Percentiles rank a stretch among this genome's conserved stretches.
Evolutionary conservation across 306 rosid genomes (phyloP).

Genomic region (Gleditsia sinensis): DNA sequence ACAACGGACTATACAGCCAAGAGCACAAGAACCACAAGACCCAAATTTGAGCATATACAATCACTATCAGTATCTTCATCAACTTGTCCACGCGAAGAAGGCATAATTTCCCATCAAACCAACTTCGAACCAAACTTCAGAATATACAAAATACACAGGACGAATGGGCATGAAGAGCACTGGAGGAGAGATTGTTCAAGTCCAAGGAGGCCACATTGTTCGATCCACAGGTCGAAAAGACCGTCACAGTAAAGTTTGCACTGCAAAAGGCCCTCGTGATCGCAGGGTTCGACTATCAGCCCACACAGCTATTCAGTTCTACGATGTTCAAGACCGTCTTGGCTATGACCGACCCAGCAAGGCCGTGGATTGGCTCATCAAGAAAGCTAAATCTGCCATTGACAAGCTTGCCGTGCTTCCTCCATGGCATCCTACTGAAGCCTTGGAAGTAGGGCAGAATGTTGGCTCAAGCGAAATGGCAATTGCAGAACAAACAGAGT

Average conservation of each 20-base stretch:
- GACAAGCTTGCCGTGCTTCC: constrained; percentile 86
- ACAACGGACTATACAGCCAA: constrained; percentile 22
- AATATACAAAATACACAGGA: constrained; percentile 25
- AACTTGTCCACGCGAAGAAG: constrained; percentile 32
- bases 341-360: constrained; percentile 91
- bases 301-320: constrained; percentile 86
- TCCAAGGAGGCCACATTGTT: constrained; percentile 92
- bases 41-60: constrained; percentile 33
- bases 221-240: constrained; percentile 81
- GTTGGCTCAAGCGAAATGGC: constrained; percentile 47
- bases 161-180: constrained; percentile 78
- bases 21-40: constrained; percentile 33
- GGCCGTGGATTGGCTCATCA: constrained; percentile 94
- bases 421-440: constrained; percentile 64
- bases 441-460: constrained; percentile 35
- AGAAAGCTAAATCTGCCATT: constrained; percentile 74
- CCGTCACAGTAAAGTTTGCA: constrained; percentile 78
- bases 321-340: constrained; percentile 85
- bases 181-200: constrained; percentile 82
- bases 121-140: not conserved
- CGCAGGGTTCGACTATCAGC: constrained; percentile 79
- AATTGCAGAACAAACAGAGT: constrained; percentile 61
- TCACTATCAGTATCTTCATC: constrained; percentile 30
- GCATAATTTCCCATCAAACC: constrained; percentile 29
- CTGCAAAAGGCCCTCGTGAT: constrained; percentile 84